Evolutionary conservation across 2,329 filamentous ascomycete species (phyloP), one percentile per base, ranked within the genome.

Genomic region (Colletotrichum tropicicola): DNA sequence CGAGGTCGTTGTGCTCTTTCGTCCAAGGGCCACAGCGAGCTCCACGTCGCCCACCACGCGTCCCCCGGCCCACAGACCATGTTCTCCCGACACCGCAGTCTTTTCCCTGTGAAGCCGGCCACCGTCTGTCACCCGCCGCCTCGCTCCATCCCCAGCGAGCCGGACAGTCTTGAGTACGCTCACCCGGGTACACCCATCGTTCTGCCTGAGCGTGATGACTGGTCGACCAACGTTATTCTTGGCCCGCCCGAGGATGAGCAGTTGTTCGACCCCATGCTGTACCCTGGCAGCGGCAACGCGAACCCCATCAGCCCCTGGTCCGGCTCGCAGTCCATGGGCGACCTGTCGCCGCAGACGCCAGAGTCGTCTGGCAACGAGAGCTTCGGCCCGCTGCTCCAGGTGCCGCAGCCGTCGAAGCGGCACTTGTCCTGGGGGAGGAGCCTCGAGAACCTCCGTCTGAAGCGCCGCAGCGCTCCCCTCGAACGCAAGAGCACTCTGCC

Each of bases 371-470:
- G 48, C 32, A 41, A 27, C 10, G 58, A 52, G 1, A 44, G 44
- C 19, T 45, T 39, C 6, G 52, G 57, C 2, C 28, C 63, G 3
- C n/a, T 53, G 13, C 27, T 61, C 10, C 32, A 28, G 19, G 35
- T 51, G 9, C 68, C 70, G 4, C 62, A 62, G 32, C 64, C 66
- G 12, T 35, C 32, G 17, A 72, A 69, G 39, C 60, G 69, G 10
- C 59, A 59, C 12, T 39, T 69, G 7, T 65, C 65, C 6, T 61
- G 68, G 49, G 39, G 64, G 30, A 53, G 44, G 30, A 70, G 69
- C 44, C 47, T 71, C 25, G 70, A 71, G 35, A 70, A 70, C 48
- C 47, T 70, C 21, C 45, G 69, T 13, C 63, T 65, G 10, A 72
- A 71, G 58, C 59, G 68, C n/a, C 68, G 63, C 9, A 59, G 61